Conservation (phyloP, 495 filamentous ascomycete species). For the Penicillium canescens region DNA sequence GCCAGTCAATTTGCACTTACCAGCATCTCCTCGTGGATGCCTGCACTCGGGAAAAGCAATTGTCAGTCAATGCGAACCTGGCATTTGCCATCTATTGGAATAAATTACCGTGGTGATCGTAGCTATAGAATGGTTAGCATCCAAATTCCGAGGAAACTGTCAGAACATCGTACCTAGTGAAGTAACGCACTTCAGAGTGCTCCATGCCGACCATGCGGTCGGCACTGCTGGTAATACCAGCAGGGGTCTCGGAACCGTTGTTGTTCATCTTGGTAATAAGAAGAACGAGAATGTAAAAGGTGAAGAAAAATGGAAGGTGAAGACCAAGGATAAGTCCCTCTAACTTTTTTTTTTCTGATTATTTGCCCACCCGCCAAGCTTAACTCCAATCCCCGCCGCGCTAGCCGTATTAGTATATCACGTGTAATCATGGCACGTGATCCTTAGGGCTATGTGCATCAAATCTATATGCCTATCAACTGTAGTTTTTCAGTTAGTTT, state of each 20-base stretch:
- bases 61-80: constrained; percentile 12
- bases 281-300: constrained; percentile 5
- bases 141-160: constrained; percentile 8
- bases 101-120: constrained; percentile 87
- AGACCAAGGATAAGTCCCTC: constrained; percentile 18
- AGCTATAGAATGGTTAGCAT: constrained; percentile 55
- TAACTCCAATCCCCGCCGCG: constrained; percentile 26
- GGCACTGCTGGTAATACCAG: constrained; percentile 43
- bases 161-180: constrained; percentile 70
- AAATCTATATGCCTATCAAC: constrained; percentile 11
- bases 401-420: constrained; percentile 9
- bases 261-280: constrained; percentile 29
- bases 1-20: constrained; percentile 54
- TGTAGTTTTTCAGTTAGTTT: no score
- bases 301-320: constrained; percentile 11
- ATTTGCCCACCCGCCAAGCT: constrained; percentile 27
- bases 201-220: constrained; percentile 63
- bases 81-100: not conserved
- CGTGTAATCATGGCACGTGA: not conserved
- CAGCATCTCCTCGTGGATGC: constrained; percentile 98
- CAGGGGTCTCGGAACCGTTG: constrained; percentile 23
- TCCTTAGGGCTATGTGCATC: constrained; percentile 3
- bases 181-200: constrained; percentile 93
- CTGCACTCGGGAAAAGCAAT: constrained; percentile 46
- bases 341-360: constrained; percentile 38